Base-by-base conservation (phyloP, 108 stramenopile species). In the Skeletonema grethae region DNA sequence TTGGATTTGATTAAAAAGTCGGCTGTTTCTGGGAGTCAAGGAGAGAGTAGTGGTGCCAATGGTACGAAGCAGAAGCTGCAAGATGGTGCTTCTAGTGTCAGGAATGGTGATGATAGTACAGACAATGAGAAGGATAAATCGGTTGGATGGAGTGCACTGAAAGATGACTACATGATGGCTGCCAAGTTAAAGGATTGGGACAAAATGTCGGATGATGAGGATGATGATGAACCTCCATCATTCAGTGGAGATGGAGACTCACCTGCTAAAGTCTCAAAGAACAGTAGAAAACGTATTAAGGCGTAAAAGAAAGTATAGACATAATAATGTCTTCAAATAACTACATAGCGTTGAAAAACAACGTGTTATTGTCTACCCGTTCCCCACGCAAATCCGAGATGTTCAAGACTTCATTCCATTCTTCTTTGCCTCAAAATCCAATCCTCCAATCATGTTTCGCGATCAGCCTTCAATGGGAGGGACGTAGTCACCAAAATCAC, bases 111-210 rank as follows among this genome's bases (percentile, higher is more conserved):
- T 31, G 60, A 55, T 12, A 36, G 29, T 20, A 31, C 46, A 25
- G 9, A 29, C 55, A 67, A n/a, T n/a, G n/a, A 22, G 57, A 84
- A 39, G 41, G 65, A 12, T 45, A 63, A 58, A 2, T 63, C 80
- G 20, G 57, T 43, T 31, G 77, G 86, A 63, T 94, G 93, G 93
- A 89, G 79, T 72, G 92, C 92, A n/a, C 70, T 91, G 32, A 84
- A 91, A 58, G 93, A 94, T 79, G 90, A 94, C 73, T 90, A 80
- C 63, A 82, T 92, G 86, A 83, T 92, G 73, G 80, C 84, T 55
- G 74, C 87, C 28, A 90, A 87, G 66, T 55, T 79, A 34, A 78
- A 87, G 84, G 87, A 90, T 69, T 91, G 90, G 90, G 90, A 91
- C 57, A 85, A 88, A 64, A 76, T 85, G 16, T 88, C 87, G 0